phyloP scores from a whole-genome alignment of 306 rosid species.

The Cucumis cinereus region DNA sequence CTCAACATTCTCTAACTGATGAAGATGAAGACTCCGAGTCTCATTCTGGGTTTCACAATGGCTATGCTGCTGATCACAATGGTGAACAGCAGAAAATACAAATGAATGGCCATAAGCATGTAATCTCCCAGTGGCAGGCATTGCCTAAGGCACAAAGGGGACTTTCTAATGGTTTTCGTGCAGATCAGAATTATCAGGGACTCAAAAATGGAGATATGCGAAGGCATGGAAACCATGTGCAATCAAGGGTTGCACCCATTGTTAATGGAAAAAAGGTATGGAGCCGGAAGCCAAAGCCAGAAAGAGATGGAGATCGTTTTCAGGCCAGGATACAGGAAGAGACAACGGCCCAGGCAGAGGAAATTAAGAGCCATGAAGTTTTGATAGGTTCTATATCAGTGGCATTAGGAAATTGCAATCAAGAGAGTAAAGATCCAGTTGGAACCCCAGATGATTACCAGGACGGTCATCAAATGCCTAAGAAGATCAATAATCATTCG shows the following conservation, averaged over 20 bases:
- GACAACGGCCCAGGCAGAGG: constrained; percentile 18
- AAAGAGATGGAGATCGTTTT: constrained; percentile 24
- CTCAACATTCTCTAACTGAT: constrained; percentile 21
- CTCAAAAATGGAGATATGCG: constrained; percentile 27
- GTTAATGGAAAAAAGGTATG: constrained; percentile 33
- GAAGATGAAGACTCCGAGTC: constrained; percentile 24
- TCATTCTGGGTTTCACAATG: constrained; percentile 18
- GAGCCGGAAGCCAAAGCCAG: constrained; percentile 52
- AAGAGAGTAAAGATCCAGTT: constrained; percentile 21
- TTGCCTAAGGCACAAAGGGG: constrained; percentile 32
- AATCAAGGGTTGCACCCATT: constrained; percentile 21
- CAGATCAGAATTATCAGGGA: constrained; percentile 32
- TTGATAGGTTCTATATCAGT: constrained; percentile 77
- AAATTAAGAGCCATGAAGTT: constrained; percentile 38
- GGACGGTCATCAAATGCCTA: constrained; percentile 26
- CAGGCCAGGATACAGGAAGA: constrained; percentile 28
- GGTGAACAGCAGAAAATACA: constrained; percentile 26
- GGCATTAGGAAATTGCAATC: constrained; percentile 33
- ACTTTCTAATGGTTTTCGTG: constrained; percentile 19
- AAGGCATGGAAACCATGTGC: constrained; percentile 32
- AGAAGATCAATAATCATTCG: constrained; percentile 20
- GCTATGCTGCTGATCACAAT: constrained; percentile 18
- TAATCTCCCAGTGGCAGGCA: constrained; percentile 25
- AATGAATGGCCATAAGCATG: constrained; percentile 19
- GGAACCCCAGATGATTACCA: constrained; percentile 22